phyloP scores from a whole-genome alignment of 1,284 basidiomycete species.

The Sporisorium graminicola region DNA sequence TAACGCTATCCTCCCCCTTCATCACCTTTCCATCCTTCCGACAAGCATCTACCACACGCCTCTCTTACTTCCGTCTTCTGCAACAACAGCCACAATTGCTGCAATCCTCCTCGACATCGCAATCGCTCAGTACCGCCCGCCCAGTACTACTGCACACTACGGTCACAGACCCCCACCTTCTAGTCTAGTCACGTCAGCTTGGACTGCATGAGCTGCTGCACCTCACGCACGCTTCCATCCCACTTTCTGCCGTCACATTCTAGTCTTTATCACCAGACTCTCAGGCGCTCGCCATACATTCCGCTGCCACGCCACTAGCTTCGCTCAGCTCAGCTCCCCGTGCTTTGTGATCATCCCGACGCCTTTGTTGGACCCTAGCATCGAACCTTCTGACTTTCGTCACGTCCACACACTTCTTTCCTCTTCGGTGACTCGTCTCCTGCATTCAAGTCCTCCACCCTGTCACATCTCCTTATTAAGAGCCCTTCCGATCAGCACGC shows the following conservation, averaged over 20 bases:
- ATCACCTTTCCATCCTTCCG: slow-evolving; percentile 9
- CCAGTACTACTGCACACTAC: background rate
- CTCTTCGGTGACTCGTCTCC: background rate
- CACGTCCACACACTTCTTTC: slow-evolving; percentile 4
- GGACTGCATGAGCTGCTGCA: slow-evolving; percentile 20
- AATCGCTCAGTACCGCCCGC: background rate
- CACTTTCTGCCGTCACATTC: slow-evolving; percentile 30
- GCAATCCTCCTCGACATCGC: slow-evolving; percentile 4
- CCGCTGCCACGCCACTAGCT: slow-evolving; percentile 24
- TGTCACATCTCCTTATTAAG: background rate
- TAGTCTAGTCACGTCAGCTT: slow-evolving; percentile 21
- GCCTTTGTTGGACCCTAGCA: slow-evolving; percentile 12
- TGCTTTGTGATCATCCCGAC: slow-evolving; percentile 29
- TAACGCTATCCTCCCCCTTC: slow-evolving; percentile 27
- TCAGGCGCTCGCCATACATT: slow-evolving; percentile 36
- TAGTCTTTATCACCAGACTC: background rate
- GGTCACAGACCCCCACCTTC: slow-evolving; percentile 5
- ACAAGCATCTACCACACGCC: background rate
- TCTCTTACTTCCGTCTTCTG: slow-evolving; percentile 5
- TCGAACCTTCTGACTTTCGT: slow-evolving; percentile 3
- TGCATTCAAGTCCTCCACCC: background rate
- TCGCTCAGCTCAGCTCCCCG: background rate
- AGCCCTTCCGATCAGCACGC: background rate
- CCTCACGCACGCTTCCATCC: slow-evolving; percentile 22
- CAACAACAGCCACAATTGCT: slow-evolving; percentile 9